Percentiles rank a stretch among this genome's conserved stretches.
Conservation (phyloP, 73 alveolate genomes). For the Paraurostyla sp. region DNA sequence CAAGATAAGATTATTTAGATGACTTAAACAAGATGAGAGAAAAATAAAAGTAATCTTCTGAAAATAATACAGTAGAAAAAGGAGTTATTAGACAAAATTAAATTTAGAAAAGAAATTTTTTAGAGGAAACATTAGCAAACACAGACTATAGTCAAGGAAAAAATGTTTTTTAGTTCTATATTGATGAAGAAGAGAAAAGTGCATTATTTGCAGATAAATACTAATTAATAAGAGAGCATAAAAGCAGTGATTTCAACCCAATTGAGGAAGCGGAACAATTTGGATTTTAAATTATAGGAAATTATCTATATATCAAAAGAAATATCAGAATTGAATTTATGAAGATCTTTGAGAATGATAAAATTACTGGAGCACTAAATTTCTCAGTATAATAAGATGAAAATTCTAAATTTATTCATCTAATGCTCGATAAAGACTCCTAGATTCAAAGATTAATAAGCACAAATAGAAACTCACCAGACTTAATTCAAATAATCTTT, state of each 20-base stretch:
- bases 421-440: slow-evolving; percentile 17
- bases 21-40: no score
- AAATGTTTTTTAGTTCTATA: not conserved
- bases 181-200: not conserved
- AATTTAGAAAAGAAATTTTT: not conserved
- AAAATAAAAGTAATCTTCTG: not conserved
- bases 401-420: slow-evolving; percentile 22
- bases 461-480: not conserved
- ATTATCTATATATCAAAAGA: slow-evolving; percentile 32
- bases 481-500: not conserved
- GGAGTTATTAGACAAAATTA: not conserved
- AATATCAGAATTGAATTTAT: not conserved
- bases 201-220: not conserved
- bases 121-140: not conserved
- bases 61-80: not conserved
- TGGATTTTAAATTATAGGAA: slow-evolving; percentile 19
- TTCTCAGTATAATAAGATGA: not conserved
- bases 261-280: not conserved
- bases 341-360: slow-evolving; percentile 12
- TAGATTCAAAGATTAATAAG: not conserved
- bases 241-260: not conserved
- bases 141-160: not conserved
- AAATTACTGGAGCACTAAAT: not conserved
- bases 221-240: not conserved
- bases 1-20: no score